These are phyloP conservation scores for Leccinum solheimii DNA, from an alignment of 1,284 basidiomycete species.

Conservation along the genomic window DNA sequence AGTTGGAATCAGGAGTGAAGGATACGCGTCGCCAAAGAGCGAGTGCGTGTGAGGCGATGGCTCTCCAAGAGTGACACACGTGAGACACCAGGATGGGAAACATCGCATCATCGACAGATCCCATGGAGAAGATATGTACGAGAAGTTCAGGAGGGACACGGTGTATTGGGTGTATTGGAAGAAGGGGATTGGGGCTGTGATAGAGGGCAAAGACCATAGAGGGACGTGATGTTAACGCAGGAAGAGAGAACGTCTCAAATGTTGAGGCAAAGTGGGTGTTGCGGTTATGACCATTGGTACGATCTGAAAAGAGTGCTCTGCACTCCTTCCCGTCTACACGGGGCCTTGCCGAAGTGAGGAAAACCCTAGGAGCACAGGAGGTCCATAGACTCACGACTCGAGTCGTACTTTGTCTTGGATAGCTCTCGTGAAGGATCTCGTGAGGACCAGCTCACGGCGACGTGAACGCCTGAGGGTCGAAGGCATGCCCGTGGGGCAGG, in stretches of 20 bases:
- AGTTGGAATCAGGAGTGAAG: slow-evolving; percentile 41
- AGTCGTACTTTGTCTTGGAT: slow-evolving; percentile 39
- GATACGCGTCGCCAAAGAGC: slow-evolving; percentile 59
- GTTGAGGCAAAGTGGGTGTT: slow-evolving; percentile 7
- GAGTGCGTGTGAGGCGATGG: slow-evolving; percentile 55
- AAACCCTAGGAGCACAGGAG: not conserved
- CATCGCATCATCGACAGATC: slow-evolving; percentile 53
- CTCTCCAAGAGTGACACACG: slow-evolving; percentile 62
- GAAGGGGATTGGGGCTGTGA: slow-evolving; percentile 14
- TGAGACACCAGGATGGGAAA: slow-evolving; percentile 62
- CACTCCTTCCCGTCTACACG: slow-evolving; percentile 22
- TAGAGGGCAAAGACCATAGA: slow-evolving; percentile 33
- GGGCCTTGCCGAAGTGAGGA: slow-evolving; percentile 19
- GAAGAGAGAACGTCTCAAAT: slow-evolving; percentile 7
- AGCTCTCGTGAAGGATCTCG: slow-evolving; percentile 37
- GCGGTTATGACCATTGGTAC: slow-evolving; percentile 21
- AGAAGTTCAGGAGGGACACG: slow-evolving; percentile 61
- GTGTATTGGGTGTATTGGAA: slow-evolving; percentile 50
- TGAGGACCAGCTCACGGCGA: slow-evolving; percentile 37
- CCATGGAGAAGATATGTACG: slow-evolving; percentile 58
- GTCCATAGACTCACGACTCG: slow-evolving; percentile 27
- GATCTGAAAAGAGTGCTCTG: slow-evolving; percentile 25
- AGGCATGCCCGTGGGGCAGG: slow-evolving; percentile 34
- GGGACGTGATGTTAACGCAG: slow-evolving; percentile 23
- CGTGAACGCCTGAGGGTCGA: slow-evolving; percentile 40